Percentiles rank a stretch among this genome's conserved stretches.
Conservation (phyloP, 1,139 yeast genomes). For the Sugiyamaella novakii region DNA sequence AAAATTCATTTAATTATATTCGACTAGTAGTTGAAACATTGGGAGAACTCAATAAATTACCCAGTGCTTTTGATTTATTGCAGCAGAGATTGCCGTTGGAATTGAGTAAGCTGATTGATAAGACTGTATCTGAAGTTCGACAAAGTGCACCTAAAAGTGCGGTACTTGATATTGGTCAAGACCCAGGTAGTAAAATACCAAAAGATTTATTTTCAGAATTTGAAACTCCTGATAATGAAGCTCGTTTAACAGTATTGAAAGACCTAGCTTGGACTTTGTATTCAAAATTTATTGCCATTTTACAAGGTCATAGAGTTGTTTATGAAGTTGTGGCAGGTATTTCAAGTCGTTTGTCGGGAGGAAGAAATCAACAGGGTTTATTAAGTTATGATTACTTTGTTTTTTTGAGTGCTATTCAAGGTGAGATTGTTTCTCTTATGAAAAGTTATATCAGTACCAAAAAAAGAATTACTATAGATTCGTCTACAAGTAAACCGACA, state of each 20-base stretch:
- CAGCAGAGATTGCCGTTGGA: constrained; percentile 53
- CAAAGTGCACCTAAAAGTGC: constrained; percentile 49
- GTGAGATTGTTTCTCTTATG: constrained; percentile 60
- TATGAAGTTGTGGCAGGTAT: constrained; percentile 53
- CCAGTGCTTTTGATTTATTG: constrained; percentile 60
- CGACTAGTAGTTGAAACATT: constrained; percentile 60
- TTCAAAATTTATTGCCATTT: constrained; percentile 59
- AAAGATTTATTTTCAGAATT: constrained; percentile 22
- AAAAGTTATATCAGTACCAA: constrained; percentile 55
- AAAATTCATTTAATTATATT: constrained; percentile 59
- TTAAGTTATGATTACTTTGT: constrained; percentile 50
- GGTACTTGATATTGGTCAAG: constrained; percentile 23
- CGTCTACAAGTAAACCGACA: constrained; percentile 17
- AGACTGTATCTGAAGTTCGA: constrained; percentile 66
- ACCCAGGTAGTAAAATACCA: background rate
- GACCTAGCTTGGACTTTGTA: constrained; percentile 73
- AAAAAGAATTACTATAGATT: constrained; percentile 22
- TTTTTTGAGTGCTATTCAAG: constrained; percentile 62
- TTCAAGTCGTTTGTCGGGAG: constrained; percentile 32
- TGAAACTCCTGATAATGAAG: constrained; percentile 47
- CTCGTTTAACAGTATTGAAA: constrained; percentile 60
- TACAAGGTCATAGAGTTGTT: constrained; percentile 72
- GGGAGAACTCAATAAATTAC: constrained; percentile 62
- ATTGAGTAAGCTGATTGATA: constrained; percentile 56
- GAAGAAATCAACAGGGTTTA: constrained; percentile 27